A percentile compares a stretch with the other conserved stretches of the same genome.
phyloP scores from a whole-genome alignment of 2,329 filamentous ascomycete species.

The Cladosporium austrohemisphaericum region DNA sequence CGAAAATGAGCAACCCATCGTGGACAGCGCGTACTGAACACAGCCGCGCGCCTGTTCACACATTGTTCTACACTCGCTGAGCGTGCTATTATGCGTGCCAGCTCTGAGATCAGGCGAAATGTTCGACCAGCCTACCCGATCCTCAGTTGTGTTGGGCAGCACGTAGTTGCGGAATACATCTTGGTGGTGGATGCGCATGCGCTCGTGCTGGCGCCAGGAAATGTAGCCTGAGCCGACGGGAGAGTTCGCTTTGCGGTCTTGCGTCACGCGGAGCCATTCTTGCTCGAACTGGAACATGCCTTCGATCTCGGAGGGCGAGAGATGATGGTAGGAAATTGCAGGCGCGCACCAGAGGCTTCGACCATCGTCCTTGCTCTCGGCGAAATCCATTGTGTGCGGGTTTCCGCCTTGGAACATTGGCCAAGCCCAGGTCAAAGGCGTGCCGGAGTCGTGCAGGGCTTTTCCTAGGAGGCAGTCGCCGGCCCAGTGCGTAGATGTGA shows the following conservation, averaged over 20 bases:
- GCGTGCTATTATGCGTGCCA: constrained; percentile 15
- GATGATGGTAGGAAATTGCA: constrained; percentile 22
- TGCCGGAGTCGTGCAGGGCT: constrained; percentile 17
- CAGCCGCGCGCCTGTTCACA: constrained; percentile 24
- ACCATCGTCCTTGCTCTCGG: constrained; percentile 11
- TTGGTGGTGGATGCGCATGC: constrained; percentile 23
- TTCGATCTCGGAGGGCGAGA: constrained; percentile 19
- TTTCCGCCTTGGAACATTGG: constrained; percentile 25
- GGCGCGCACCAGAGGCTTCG: constrained; percentile 22
- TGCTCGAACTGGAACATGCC: constrained; percentile 22
- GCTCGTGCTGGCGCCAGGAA: constrained; percentile 2
- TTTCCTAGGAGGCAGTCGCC: constrained; percentile 24
- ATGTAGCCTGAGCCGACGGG: neutral
- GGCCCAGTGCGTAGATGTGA: constrained; percentile 21
- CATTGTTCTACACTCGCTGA: constrained; percentile 24
- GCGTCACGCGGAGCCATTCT: constrained; percentile 12
- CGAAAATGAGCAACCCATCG: constrained; percentile 23
- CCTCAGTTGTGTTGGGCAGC: constrained; percentile 20
- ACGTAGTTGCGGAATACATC: constrained; percentile 30
- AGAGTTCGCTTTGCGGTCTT: neutral
- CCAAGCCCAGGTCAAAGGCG: constrained; percentile 20
- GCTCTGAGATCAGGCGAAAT: constrained; percentile 20
- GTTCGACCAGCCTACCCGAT: constrained; percentile 28
- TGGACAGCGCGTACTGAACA: constrained; percentile 25
- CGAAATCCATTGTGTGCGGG: constrained; percentile 26